Evolutionary conservation across 768 basidiomycete species (phyloP), one percentile per base, ranked within the genome.

Genomic region (Mycena sanguinolenta): DNA sequence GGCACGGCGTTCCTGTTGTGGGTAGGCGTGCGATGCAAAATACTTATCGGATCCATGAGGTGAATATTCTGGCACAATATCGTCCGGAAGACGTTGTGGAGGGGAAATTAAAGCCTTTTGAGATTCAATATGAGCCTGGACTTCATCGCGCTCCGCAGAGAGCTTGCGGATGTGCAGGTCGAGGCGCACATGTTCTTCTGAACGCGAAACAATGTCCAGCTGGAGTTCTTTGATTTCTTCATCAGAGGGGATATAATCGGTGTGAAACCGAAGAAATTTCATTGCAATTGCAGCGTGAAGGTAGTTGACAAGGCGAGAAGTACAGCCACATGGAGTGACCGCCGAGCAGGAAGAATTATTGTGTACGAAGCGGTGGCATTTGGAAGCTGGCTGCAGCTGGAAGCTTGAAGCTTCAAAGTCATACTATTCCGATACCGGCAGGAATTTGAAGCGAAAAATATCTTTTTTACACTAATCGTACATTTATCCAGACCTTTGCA

Each of bases 21-120:
- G 58, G 66, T 17, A 67, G 66, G 32, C 66, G 61, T 3, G 58
- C 66, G 17, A 53, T n/a, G n/a, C n/a, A n/a, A n/a, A n/a, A n/a
- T n/a, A n/a, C n/a, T n/a, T n/a, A n/a, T n/a, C n/a, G n/a, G n/a
- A n/a, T n/a, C n/a, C n/a, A n/a, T n/a, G n/a, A n/a, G n/a, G n/a
- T 28, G 21, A 62, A 52, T 21, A 57, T 38, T 57, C 55, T 16
- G n/a, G 55, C 8, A 57, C 2, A 23, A 57, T 23, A 58, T 58
- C 57, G 17, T 1, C 14, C 2, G 57, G 57, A 4, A 58, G 36
- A 7, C 57, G 57, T 7, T 36, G 36, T 10, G 36, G 36, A 16
- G 25, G n/a, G 8, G 57, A 58, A 39, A 58, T 58, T 2, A 58
- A 16, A 13, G 57, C 57, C 34, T 38, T 57, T 32, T 57, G 55